A percentile compares a stretch with the other conserved stretches of the same genome.
phyloP scores from a whole-genome alignment of 148 eudicot species.

The Fagopyrum tataricum region DNA sequence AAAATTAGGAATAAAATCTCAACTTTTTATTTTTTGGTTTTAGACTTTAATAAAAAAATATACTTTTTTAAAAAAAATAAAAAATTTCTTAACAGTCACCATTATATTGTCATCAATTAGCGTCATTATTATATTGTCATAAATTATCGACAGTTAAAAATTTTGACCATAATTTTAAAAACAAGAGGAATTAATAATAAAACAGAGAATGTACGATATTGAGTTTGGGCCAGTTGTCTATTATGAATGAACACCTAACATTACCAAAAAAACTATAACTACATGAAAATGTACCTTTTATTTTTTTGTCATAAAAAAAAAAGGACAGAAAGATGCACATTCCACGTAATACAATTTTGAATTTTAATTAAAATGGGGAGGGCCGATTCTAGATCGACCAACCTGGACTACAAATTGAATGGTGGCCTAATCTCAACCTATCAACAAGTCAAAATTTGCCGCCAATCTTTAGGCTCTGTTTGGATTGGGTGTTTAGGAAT shows the following conservation, averaged over 20 bases:
- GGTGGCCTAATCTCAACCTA: neutral
- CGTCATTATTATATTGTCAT: too few relatives aligned
- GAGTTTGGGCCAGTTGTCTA: neutral
- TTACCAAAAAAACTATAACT: neutral
- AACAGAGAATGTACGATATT: neutral
- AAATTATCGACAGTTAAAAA: too few relatives aligned
- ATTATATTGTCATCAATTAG: too few relatives aligned
- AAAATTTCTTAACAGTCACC: too few relatives aligned
- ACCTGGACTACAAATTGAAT: neutral
- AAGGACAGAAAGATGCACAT: neutral
- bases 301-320: neutral
- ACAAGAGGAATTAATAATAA: neutral
- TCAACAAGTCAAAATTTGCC: neutral
- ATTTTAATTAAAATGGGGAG: neutral
- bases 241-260: conserved; percentile 4
- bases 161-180: neutral
- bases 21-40: too few relatives aligned
- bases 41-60: too few relatives aligned
- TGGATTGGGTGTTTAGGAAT: too few relatives aligned
- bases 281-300: neutral
- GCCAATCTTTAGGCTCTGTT: neutral
- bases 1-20: too few relatives aligned
- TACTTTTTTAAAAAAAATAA: too few relatives aligned
- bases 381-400: neutral
- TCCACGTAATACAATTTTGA: neutral